phyloP scores from a whole-genome alignment of 2,329 filamentous ascomycete genomes.

The Xylaria polymorpha region DNA sequence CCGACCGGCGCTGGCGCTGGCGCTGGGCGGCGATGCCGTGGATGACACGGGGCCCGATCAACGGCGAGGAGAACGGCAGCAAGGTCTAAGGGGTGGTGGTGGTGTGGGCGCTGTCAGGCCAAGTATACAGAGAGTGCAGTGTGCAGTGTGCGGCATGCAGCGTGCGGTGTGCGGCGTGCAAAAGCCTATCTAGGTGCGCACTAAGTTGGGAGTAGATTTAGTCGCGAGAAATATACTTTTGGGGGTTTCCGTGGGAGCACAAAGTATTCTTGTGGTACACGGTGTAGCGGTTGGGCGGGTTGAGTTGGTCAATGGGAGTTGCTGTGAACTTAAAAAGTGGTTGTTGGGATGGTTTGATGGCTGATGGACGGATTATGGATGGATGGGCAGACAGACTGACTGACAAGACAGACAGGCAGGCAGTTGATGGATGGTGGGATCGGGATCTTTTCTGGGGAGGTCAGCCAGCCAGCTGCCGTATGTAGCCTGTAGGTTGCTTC shows the following conservation, averaged over 20 bases:
- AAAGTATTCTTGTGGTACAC: conserved; percentile 2
- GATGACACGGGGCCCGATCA: conserved; percentile 23
- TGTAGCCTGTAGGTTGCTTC: not conserved
- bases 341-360: conserved; percentile 19
- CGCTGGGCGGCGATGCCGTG: conserved; percentile 1
- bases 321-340: conserved; percentile 17
- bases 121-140: not conserved
- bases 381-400: not conserved
- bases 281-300: not conserved
- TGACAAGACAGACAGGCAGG: not conserved
- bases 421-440: conserved; percentile 6
- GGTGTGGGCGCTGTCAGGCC: not conserved
- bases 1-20: conserved; percentile 2
- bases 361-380: conserved; percentile 15
- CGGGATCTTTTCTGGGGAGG: conserved; percentile 15
- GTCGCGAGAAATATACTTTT: conserved; percentile 24
- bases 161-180: not conserved
- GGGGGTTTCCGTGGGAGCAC: conserved; percentile 11
- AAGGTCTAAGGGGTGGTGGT: not conserved
- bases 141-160: not conserved
- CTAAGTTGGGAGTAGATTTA: not conserved
- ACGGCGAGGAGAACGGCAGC: conserved; percentile 5
- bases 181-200: conserved; percentile 17
- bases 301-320: conserved; percentile 24
- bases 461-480: too few species aligned